Base-by-base conservation (phyloP, 1,139 yeast genomes). In the Kodamaea arcana region DNA sequence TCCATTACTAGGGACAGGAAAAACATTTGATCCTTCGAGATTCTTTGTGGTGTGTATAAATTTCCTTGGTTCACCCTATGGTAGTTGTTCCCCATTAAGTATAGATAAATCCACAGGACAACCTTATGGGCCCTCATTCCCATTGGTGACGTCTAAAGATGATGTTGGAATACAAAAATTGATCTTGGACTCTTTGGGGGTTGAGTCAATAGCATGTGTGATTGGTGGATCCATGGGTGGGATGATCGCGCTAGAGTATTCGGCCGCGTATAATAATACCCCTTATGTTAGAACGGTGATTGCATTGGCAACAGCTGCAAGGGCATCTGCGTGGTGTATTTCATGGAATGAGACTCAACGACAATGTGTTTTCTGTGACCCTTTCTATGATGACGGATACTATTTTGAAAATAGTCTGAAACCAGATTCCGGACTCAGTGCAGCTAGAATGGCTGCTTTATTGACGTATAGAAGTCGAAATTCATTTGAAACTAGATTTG, bases 201-300 rank as follows among this genome's bases (percentile, higher is more conserved):
- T 92, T 18, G 72, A 71, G 37, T 75, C 78, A 37, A 65, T 92
- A 27, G 97, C 97, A 1, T 76, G 83, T 33, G 94, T 85, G 4
- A 76, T 92, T 38, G 98, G 98, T 21, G 98, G 98, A 0, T 90
- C 97, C 20, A 92, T 92, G 98, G 98, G 98, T 25, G 98, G 98
- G n/a, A 92, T 92, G 98, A 64, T 88, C 34, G 90, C 92, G 0
- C 63, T 92, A 45, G 98, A 92, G 56, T 92, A 90, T 71, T 67
- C 71, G 10, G 59, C 72, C 51, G 80, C 83, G 2, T 83, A 78
- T 52, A 83, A 76, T 46, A 83, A 86, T n/a, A 62, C 72, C 2
- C 73, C 69, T 3, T 92, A 78, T 51, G 95, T 92, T 14, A 73
- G 74, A 40, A 65, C 77, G 24, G 69, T 86, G 17, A 80, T 92